Percentiles rank a stretch among this genome's conserved stretches.
Evolutionary conservation across 108 stramenopile species (phyloP).

Genomic region (Chaetoceros tenuissimus): DNA sequence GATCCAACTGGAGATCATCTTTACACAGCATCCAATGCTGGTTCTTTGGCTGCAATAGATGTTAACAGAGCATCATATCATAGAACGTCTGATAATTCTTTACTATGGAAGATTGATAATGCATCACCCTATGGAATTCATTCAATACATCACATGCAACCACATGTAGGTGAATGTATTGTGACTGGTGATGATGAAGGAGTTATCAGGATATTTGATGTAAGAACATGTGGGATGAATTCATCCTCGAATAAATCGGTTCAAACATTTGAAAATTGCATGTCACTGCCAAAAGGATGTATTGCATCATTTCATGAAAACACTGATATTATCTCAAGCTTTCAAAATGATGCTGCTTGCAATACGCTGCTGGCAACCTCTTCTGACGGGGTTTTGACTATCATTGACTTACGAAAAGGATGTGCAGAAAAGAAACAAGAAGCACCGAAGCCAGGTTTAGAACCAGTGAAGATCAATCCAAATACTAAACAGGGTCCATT

Average conservation of each 20-base stretch:
- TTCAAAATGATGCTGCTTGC: slow-evolving; percentile 52
- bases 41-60: slow-evolving; percentile 54
- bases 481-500: not conserved
- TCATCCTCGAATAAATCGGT: slow-evolving; percentile 1
- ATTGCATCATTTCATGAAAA: slow-evolving; percentile 64
- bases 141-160: slow-evolving; percentile 46
- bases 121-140: slow-evolving; percentile 49
- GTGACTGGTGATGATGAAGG: slow-evolving; percentile 82
- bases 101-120: slow-evolving; percentile 50
- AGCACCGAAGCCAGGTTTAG: slow-evolving; percentile 12
- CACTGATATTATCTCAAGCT: slow-evolving; percentile 76
- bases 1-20: slow-evolving; percentile 46
- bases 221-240: slow-evolving; percentile 35
- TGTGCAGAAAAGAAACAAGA: slow-evolving; percentile 9
- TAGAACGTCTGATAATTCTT: slow-evolving; percentile 17
- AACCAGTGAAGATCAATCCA: slow-evolving; percentile 3
- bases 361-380: slow-evolving; percentile 60
- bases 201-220: slow-evolving; percentile 72
- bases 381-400: slow-evolving; percentile 65
- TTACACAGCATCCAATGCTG: slow-evolving; percentile 61
- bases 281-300: slow-evolving; percentile 44
- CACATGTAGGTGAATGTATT: slow-evolving; percentile 27
- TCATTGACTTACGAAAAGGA: slow-evolving; percentile 63
- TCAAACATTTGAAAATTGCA: slow-evolving; percentile 26
- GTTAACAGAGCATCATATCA: slow-evolving; percentile 40